Evolutionary conservation across 1,284 basidiomycete genomes (phyloP), one percentile per base, ranked within the genome.

Genomic region (Meripilus lineatus): DNA sequence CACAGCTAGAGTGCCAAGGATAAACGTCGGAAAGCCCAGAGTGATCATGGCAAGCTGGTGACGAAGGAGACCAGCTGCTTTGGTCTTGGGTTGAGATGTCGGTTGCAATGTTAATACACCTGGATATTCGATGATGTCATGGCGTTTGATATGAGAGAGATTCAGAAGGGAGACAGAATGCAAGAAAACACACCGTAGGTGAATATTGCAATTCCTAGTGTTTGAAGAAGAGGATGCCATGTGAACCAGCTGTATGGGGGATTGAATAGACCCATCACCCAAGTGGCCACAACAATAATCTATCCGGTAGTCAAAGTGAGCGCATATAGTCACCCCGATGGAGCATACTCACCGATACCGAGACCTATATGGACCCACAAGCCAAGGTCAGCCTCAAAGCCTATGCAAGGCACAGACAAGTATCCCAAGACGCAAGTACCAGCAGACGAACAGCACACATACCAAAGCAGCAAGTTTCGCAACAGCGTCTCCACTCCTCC

Each of bases 51-150:
- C 74, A 18, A 73, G 57, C 56, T 88, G 81, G 56, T 89, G 85
- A 28, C 82, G 72, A 7, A 62, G 54, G 0, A 88, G 67, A 1
- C 84, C 84, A 1, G 77, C 76, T 2, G 73, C 70, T 60, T 87
- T 89, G 23, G 79, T 78, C 51, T 63, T 71, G 0, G 81, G 77
- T 44, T 79, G 76, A 3, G 77, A 74, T 2, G 85, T 86, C 0
- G 84, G 82, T 55, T 89, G 85, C 5, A 89, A 74, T n/a, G 81
- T 84, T 49, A 84, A 49, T 38, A 87, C 75, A n/a, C 79, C 84
- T 85, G 51, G 21, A 26, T n/a, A 18, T 21, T 24, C n/a, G n/a
- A n/a, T 30, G 28, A 30, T 30, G 28, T 8, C 10, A 30, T 10
- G 7, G 25, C 6, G 1, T 17, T 5, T 28, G 32, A 42, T 21